Evolutionary conservation across 768 basidiomycete genomes (phyloP).

Genomic region (Cyclocybe aegerita): DNA sequence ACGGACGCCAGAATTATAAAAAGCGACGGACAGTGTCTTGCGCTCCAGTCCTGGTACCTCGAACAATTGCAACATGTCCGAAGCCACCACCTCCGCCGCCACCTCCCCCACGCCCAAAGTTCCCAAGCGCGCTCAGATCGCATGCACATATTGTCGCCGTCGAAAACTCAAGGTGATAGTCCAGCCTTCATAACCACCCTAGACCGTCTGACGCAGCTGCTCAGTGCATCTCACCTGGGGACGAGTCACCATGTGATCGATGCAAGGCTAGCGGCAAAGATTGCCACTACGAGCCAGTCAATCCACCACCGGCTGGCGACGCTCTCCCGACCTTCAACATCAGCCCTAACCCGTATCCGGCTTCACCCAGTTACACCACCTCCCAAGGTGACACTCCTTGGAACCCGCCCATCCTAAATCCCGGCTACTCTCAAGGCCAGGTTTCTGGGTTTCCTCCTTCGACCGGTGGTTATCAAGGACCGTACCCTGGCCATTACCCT

Average conservation of each 20-base stretch:
- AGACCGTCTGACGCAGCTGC: not conserved
- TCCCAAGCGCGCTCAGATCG: slow-evolving; percentile 42
- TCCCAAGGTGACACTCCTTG: too few relatives aligned
- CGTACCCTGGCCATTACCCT: not conserved
- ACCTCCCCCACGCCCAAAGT: slow-evolving; percentile 5
- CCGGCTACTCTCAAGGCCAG: not conserved
- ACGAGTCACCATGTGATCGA: slow-evolving; percentile 18
- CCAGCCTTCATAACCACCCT: not conserved
- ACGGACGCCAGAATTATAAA: too few relatives aligned
- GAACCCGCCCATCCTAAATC: not conserved
- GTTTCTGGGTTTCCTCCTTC: not conserved
- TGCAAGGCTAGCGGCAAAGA: slow-evolving; percentile 35
- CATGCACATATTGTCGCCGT: slow-evolving; percentile 52
- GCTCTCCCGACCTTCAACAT: too few relatives aligned
- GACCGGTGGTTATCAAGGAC: not conserved
- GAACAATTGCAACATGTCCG: not conserved
- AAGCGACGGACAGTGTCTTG: too few relatives aligned
- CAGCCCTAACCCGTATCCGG: too few relatives aligned
- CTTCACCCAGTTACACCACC: too few relatives aligned
- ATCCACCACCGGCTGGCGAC: slow-evolving; percentile 5
- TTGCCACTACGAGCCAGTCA: slow-evolving; percentile 44
- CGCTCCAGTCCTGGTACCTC: too few relatives aligned
- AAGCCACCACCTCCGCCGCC: not conserved
- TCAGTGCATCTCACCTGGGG: too few relatives aligned
- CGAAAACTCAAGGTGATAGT: slow-evolving; percentile 54